phyloP scores from a whole-genome alignment of 2,329 filamentous ascomycete genomes.

The Furcasterigmium furcatum region DNA sequence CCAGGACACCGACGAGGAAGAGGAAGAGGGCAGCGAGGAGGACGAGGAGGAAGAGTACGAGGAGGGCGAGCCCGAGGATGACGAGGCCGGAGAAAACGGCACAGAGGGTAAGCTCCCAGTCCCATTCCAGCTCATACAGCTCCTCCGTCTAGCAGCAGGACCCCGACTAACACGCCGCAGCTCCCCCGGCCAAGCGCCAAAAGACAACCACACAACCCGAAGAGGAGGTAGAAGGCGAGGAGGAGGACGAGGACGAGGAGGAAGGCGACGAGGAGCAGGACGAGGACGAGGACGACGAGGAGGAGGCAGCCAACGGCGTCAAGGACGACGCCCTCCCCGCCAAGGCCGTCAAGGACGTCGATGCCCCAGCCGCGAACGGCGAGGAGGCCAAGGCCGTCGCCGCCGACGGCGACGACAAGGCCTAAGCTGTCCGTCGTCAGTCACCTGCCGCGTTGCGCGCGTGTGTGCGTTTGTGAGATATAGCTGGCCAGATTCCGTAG shows the following conservation, averaged over 20 bases:
- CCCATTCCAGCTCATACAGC: too few species aligned
- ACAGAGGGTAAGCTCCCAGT: constrained; percentile 29
- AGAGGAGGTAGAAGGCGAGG: constrained; percentile 24
- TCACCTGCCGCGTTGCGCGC: neutral
- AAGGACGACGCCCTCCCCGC: constrained; percentile 12
- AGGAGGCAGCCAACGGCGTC: constrained; percentile 13
- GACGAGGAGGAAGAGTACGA: constrained; percentile 33
- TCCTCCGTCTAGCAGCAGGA: too few species aligned
- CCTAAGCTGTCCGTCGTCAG: too few species aligned
- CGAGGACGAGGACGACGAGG: constrained; percentile 19
- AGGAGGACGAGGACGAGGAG: constrained; percentile 16
- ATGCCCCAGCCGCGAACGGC: constrained; percentile 16
- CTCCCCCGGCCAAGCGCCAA: constrained; percentile 48
- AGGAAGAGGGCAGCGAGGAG: constrained; percentile 34
- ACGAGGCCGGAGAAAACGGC: constrained; percentile 21
- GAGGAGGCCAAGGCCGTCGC: constrained; percentile 18
- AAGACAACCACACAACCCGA: constrained; percentile 39
- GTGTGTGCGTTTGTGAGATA: neutral
- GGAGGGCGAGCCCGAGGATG: constrained; percentile 23
- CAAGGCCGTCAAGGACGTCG: constrained; percentile 18
- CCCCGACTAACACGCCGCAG: constrained; percentile 8
- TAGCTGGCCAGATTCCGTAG: neutral
- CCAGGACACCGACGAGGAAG: constrained; percentile 35
- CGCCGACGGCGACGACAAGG: constrained; percentile 14
- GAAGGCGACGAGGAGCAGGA: constrained; percentile 15